Evolutionary conservation across 78 protist species (phyloP), one percentile per base, ranked within the genome.

Genomic region (Dictyostelium firmibasis): DNA sequence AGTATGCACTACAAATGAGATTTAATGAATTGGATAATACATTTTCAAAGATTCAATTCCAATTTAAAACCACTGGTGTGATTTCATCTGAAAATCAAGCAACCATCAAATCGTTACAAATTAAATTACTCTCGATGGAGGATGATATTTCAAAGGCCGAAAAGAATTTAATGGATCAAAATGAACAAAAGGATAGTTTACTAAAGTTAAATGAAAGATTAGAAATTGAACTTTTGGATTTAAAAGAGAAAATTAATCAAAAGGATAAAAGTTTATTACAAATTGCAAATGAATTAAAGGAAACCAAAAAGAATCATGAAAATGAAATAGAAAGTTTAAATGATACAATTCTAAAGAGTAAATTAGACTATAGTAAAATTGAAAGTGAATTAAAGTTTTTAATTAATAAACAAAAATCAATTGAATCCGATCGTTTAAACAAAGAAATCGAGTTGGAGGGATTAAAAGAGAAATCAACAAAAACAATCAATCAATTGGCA

Each of bases 21-120:
- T 77, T n/a, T n/a, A 77, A 43, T 77, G 83, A 77, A 41, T 77
- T 77, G 60, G 83, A 77, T 35, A 31, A n/a, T 11, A 41, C 50
- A 11, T 36, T 77, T 38, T n/a, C 29, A 77, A 77, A 77, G 16
- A 77, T 43, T 77, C 57, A 77, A 77, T 77, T 77, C 41, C 50
- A 77, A 41, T 43, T 77, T 77, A n/a, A 43, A 38, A 29, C 79
- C 0, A 72, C 79, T 7, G 36, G 36, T 5, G 27, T 10, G 4
- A 16, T 72, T 7, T 72, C 79, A 72, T 16, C 38, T 3, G 79
- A 72, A 72, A 72, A 29, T 31, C 38, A 77, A n/a, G 8, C 27
- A 41, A 77, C 64, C 16, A 43, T 25, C 5, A 23, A 77, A 43
- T 7, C 25, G 41, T 8, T 43, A 41, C 83, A 77, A 41, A 7